Percentiles rank a stretch among this genome's conserved stretches.
Evolutionary conservation across 1,284 basidiomycete genomes (phyloP).

Genomic region (Rhodotorula mucilaginosa): DNA sequence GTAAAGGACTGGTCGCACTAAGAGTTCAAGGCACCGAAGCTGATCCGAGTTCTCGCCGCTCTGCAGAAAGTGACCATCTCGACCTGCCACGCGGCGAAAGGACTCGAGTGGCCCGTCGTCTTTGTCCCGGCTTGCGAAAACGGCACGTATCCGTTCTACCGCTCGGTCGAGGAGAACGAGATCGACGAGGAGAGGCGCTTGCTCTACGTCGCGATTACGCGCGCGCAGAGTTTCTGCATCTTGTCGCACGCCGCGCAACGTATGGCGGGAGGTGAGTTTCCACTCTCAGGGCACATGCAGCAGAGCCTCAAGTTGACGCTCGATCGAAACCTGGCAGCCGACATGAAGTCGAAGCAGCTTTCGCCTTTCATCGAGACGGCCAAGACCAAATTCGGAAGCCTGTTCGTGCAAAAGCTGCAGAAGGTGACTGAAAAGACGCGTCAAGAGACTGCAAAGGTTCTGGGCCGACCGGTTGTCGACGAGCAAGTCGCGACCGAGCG

Average conservation of each 20-base stretch:
- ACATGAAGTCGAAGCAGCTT: constrained; percentile 16
- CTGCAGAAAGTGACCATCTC: constrained; percentile 73
- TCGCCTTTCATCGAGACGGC: constrained; percentile 27
- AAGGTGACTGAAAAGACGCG: constrained; percentile 27
- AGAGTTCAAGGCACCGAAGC: not conserved
- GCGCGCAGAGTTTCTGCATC: constrained; percentile 75
- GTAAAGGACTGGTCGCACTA: constrained; percentile 45
- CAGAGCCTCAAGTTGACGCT: not conserved
- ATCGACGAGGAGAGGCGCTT: constrained; percentile 78
- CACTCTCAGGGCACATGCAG: too few relatives aligned
- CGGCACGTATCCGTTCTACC: constrained; percentile 74
- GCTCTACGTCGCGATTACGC: constrained; percentile 86
- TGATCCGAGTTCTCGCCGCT: not conserved
- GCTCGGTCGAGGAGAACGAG: constrained; percentile 62
- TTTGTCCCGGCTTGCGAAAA: constrained; percentile 63
- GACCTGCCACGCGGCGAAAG: constrained; percentile 87
- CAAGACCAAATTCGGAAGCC: constrained; percentile 11
- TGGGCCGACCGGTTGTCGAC: constrained; percentile 12
- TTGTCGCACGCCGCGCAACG: constrained; percentile 52
- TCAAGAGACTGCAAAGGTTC: constrained; percentile 23
- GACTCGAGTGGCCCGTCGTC: constrained; percentile 86
- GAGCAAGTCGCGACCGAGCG: constrained; percentile 15
- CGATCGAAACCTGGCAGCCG: constrained; percentile 5
- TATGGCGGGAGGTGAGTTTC: constrained; percentile 42
- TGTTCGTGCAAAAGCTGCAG: constrained; percentile 36